Evolutionary conservation across 495 filamentous ascomycete genomes (phyloP).

Genomic region (Aspergillus heteromorphus): DNA sequence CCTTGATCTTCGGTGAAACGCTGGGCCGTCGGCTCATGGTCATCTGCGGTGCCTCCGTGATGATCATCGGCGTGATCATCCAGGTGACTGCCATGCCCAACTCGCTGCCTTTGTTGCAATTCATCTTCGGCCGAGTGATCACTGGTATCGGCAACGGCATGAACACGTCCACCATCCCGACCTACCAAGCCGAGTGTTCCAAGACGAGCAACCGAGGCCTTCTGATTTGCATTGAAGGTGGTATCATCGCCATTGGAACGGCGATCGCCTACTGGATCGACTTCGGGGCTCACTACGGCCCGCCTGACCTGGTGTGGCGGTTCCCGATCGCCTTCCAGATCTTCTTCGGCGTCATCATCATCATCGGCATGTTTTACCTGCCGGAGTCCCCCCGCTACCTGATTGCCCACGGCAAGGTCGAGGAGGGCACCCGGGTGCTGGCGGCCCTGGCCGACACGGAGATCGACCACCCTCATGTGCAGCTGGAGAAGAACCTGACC

Average conservation of each 20-base stretch:
- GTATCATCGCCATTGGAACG: slow-evolving; percentile 62
- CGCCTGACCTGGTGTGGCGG: slow-evolving; percentile 36
- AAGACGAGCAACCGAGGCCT: slow-evolving; percentile 63
- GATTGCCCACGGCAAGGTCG: slow-evolving; percentile 50
- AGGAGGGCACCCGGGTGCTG: slow-evolving; percentile 45
- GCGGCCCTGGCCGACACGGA: slow-evolving; percentile 26
- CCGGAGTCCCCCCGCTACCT: slow-evolving; percentile 70
- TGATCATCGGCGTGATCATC: slow-evolving; percentile 68
- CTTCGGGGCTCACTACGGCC: slow-evolving; percentile 55
- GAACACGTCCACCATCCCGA: slow-evolving; percentile 64
- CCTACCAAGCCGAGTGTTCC: slow-evolving; percentile 65
- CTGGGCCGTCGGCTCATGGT: slow-evolving; percentile 57
- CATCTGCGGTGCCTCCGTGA: slow-evolving; percentile 57
- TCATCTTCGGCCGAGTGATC: slow-evolving; percentile 61
- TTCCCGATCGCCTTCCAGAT: slow-evolving; percentile 71
- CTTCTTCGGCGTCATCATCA: slow-evolving; percentile 57
- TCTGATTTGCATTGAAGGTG: slow-evolving; percentile 70
- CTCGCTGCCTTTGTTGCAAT: slow-evolving; percentile 44
- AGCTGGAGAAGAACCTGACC: slow-evolving; percentile 53
- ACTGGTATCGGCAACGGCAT: slow-evolving; percentile 70
- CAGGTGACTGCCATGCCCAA: slow-evolving; percentile 49
- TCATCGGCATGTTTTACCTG: slow-evolving; percentile 50
- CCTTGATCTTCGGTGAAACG: slow-evolving; percentile 56
- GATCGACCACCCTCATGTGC: slow-evolving; percentile 8
- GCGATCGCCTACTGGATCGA: slow-evolving; percentile 75